Conservation (phyloP, 2,329 filamentous ascomycete genomes). For the Neonectria coccinea region DNA sequence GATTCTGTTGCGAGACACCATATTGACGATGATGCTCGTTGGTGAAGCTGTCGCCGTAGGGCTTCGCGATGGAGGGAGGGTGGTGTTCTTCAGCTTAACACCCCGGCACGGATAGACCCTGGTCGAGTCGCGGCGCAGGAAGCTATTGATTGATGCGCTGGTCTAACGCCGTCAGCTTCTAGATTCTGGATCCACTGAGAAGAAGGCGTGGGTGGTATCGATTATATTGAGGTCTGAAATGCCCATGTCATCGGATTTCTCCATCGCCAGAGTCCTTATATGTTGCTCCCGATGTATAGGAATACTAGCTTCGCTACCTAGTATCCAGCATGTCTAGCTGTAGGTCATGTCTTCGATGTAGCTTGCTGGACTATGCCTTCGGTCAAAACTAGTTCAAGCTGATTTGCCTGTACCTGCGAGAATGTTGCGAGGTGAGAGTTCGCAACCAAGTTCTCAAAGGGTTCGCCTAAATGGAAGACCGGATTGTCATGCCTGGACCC, state of each 20-base stretch:
- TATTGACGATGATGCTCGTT: background rate
- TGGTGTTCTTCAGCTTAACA: background rate
- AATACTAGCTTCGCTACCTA: too few relatives aligned
- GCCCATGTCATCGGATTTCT: too few relatives aligned
- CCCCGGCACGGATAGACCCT: background rate
- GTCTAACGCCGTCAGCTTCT: background rate
- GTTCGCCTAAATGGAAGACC: too few relatives aligned
- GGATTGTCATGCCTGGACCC: too few relatives aligned
- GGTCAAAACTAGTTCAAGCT: background rate
- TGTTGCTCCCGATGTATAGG: too few relatives aligned
- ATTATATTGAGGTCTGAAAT: too few relatives aligned
- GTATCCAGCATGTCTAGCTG: too few relatives aligned
- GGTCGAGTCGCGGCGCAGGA: background rate
- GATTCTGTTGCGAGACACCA: conserved; percentile 17
- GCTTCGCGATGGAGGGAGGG: background rate
- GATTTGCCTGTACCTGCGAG: background rate
- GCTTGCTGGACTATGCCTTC: too few relatives aligned
- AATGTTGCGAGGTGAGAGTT: background rate
- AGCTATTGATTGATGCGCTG: background rate
- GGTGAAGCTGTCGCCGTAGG: background rate
- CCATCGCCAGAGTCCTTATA: too few relatives aligned
- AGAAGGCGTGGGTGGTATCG: background rate
- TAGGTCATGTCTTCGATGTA: too few relatives aligned
- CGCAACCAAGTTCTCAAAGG: background rate
- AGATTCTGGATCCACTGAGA: background rate